These are phyloP conservation scores for Drechslerella dactyloides DNA, from an alignment of 2,329 filamentous ascomycete genomes.

Conservation along the genomic window DNA sequence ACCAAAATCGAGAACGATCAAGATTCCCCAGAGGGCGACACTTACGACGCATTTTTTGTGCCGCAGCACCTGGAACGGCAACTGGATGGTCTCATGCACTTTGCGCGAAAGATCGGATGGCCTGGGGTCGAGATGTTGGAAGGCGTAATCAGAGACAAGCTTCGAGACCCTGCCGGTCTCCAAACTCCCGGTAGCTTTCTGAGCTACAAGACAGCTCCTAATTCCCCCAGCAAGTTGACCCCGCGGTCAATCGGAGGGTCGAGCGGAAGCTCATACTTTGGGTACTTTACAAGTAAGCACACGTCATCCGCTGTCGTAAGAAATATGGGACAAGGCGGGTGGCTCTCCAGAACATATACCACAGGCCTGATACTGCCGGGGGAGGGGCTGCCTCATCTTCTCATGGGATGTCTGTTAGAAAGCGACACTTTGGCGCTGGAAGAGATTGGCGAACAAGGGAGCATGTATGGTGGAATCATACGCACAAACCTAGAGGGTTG, in stretches of 20 bases:
- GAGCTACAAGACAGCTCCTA: conserved; percentile 54
- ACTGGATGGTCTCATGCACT: conserved; percentile 68
- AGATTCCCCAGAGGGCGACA: conserved; percentile 36
- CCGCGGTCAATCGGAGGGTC: conserved; percentile 57
- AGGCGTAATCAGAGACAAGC: conserved; percentile 62
- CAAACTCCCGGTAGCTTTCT: conserved; percentile 52
- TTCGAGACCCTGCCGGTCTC: conserved; percentile 52
- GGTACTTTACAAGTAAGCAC: conserved; percentile 31
- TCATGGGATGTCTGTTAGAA: conserved; percentile 71
- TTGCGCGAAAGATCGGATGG: conserved; percentile 69
- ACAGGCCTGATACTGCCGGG: conserved; percentile 71
- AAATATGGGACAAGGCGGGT: conserved; percentile 68
- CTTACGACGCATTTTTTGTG: conserved; percentile 54
- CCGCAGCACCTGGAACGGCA: conserved; percentile 67
- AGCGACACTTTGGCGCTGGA: conserved; percentile 68
- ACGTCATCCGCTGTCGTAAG: conserved; percentile 55
- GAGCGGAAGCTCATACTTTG: conserved; percentile 57
- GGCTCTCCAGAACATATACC: conserved; percentile 72
- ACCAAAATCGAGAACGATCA: conserved; percentile 48
- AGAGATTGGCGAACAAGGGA: conserved; percentile 67
- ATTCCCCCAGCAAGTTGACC: conserved; percentile 55
- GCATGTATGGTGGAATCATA: conserved; percentile 68
- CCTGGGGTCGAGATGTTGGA: conserved; percentile 65
- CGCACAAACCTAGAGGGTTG: conserved; percentile 61
- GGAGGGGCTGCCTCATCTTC: conserved; percentile 68